Evolutionary conservation across 805 yeast genomes (phyloP), one percentile per base, ranked within the genome.

Genomic region (Komagataella mondaviorum): DNA sequence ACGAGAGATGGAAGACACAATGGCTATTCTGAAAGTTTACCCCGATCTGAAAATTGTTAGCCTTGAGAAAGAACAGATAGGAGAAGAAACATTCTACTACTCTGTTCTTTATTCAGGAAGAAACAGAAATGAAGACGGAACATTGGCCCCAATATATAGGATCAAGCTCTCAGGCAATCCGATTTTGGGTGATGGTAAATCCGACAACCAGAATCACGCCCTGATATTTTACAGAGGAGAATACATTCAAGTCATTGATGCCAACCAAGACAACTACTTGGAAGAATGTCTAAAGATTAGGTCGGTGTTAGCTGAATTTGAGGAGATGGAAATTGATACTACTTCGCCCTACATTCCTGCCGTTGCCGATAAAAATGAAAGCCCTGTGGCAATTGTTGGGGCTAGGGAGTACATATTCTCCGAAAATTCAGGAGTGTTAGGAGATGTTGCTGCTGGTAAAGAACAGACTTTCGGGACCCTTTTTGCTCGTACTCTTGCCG

Each of bases 401-500:
- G 96, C 97, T 1, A 78, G 98, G 59, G 98, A 91, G 63, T 89
- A 88, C 63, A 89, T 91, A 30, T 91, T 91, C 69, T 85, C 96
- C 2, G 97, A 90, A 66, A 86, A 86, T 61, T 81, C 88, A 54
- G 98, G 98, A 53, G 84, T 90, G 10, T 71, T 90, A 46, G 98
- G 97, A 48, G 97, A 90, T 67, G 87, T 90, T 57, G 97, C 97
- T 20, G 98, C 98, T 18, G 96, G 96, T 6, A 90, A 90, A 66
- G 98, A 90, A 63, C 96, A 91, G 67, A 90, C 98, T 1, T 90
- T 90, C 71, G 98, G 98, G 23, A 90, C 98, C 0, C 71, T 91
- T 60, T 90, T 91, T 72, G 96, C 97, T 1, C 76, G 97, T 62
- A 89, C 96, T 0, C 70, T 90, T 57, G 93, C 96, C 0, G 91